Evolutionary conservation across 768 basidiomycete genomes (phyloP).

Genomic region (Termitomyces sp.): DNA sequence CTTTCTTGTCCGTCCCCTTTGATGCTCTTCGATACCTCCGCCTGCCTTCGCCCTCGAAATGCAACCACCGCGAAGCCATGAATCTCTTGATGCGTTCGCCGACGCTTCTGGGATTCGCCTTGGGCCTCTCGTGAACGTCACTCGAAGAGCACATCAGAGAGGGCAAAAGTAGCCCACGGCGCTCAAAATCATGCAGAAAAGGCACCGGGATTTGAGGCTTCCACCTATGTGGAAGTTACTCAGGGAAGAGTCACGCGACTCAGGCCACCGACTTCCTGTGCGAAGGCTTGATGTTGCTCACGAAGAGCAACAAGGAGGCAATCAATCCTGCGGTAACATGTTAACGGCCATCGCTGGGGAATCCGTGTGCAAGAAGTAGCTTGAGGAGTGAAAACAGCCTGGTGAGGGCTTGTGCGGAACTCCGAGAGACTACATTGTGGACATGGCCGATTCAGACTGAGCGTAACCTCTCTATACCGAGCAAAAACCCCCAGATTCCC

Average conservation of each 20-base stretch:
- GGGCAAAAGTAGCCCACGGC: constrained; percentile 41
- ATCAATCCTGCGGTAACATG: constrained; percentile 4
- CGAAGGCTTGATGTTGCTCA: constrained; percentile 25
- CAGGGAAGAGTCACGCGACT: constrained; percentile 40
- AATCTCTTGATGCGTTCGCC: constrained; percentile 44
- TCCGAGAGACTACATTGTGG: constrained; percentile 7
- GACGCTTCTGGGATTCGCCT: constrained; percentile 44
- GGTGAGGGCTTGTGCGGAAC: constrained; percentile 9
- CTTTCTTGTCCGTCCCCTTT: constrained; percentile 27
- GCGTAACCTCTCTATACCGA: constrained; percentile 34
- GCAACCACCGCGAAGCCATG: constrained; percentile 42
- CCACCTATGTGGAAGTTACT: constrained; percentile 12
- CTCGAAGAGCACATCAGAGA: constrained; percentile 15
- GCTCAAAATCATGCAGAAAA: constrained; percentile 42
- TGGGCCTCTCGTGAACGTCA: constrained; percentile 13
- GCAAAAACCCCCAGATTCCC: constrained; percentile 22
- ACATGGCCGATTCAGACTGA: constrained; percentile 20
- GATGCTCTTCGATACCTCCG: constrained; percentile 7
- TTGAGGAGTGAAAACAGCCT: constrained; percentile 17
- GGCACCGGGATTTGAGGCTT: constrained; percentile 43
- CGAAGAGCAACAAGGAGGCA: constrained; percentile 1
- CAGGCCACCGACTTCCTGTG: constrained; percentile 33
- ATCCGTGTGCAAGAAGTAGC: constrained; percentile 20
- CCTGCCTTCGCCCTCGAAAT: constrained; percentile 7
- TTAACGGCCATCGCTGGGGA: constrained; percentile 9